A percentile compares a stretch with the other conserved stretches of the same genome.
Evolutionary conservation across 139 green algal species (phyloP).

Genomic region (Picochlorum sp.): DNA sequence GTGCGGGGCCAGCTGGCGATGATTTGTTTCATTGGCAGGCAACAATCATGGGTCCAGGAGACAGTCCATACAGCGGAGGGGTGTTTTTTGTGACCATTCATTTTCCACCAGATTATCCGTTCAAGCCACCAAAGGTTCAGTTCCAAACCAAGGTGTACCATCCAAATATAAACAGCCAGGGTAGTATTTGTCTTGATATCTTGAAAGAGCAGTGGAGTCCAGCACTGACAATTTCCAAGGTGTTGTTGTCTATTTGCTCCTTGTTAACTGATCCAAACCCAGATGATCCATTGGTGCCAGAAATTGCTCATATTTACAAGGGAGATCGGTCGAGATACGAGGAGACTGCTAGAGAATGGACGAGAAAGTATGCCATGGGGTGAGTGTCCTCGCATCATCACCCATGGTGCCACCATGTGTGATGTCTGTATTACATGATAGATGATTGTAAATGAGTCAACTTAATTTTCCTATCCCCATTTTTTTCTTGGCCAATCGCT

Average conservation of each 20-base stretch:
- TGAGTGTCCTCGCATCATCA: constrained; percentile 12
- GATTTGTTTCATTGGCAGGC: constrained; percentile 92
- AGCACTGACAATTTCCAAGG: constrained; percentile 94
- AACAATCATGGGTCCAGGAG: constrained; percentile 67
- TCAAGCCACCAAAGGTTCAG: constrained; percentile 94
- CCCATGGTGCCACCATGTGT: neutral
- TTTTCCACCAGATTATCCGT: constrained; percentile 93
- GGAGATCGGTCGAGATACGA: constrained; percentile 80
- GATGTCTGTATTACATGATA: neutral
- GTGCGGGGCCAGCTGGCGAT: constrained; percentile 67
- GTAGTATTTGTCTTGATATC: constrained; percentile 95
- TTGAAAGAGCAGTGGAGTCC: constrained; percentile 98
- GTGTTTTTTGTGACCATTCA: constrained; percentile 96
- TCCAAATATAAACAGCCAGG: constrained; percentile 96
- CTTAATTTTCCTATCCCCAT: constrained; percentile 87
- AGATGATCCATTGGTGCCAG: constrained; percentile 93
- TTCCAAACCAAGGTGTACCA: constrained; percentile 98
- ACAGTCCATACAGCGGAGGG: constrained; percentile 87
- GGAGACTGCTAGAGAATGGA: constrained; percentile 91
- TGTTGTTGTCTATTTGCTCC: constrained; percentile 94
- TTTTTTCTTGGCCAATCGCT: constrained; percentile 83
- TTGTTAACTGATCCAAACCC: constrained; percentile 98
- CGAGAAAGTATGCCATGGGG: constrained; percentile 90
- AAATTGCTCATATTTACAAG: constrained; percentile 99
- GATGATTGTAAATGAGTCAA: constrained; percentile 15